phyloP scores from a whole-genome alignment of 2,329 filamentous ascomycete species.

The Taxawa tesnikishii region DNA sequence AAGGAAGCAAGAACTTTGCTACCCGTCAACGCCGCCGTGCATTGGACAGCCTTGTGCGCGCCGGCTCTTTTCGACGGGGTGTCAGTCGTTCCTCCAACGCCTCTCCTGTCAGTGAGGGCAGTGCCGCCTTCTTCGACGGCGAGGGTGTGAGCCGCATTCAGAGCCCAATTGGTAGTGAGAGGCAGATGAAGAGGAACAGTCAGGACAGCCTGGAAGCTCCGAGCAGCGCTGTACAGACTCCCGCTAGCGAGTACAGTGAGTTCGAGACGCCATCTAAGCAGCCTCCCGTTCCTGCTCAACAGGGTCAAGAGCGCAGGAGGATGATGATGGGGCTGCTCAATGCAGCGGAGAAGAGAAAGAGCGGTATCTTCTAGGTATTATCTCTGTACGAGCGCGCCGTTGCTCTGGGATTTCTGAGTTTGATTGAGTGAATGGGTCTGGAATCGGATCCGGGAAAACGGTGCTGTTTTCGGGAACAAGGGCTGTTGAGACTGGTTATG shows the following conservation, averaged over 20 bases:
- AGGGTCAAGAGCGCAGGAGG: slow-evolving; percentile 44
- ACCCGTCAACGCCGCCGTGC: slow-evolving; percentile 85
- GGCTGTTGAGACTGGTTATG: too few relatives aligned
- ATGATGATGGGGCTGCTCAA: slow-evolving; percentile 79
- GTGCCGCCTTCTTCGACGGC: slow-evolving; percentile 54
- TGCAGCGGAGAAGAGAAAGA: slow-evolving; percentile 82
- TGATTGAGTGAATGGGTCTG: too few relatives aligned
- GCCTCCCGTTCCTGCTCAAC: slow-evolving; percentile 17
- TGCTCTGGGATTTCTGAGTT: too few relatives aligned
- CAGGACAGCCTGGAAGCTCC: slow-evolving; percentile 19
- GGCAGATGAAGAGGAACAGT: slow-evolving; percentile 23
- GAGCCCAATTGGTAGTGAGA: slow-evolving; percentile 24
- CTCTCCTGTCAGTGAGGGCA: slow-evolving; percentile 71
- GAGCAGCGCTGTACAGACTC: slow-evolving; percentile 50
- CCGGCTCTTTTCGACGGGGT: slow-evolving; percentile 71
- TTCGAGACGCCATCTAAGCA: slow-evolving; percentile 17
- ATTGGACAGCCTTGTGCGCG: slow-evolving; percentile 80
- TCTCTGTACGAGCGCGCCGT: too few relatives aligned
- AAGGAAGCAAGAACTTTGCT: slow-evolving; percentile 95
- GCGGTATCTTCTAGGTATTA: slow-evolving; percentile 40
- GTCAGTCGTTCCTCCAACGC: slow-evolving; percentile 53
- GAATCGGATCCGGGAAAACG: too few relatives aligned
- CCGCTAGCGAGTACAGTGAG: slow-evolving; percentile 20
- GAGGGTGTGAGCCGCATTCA: slow-evolving; percentile 54
- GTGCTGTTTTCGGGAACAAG: too few relatives aligned